Evolutionary conservation across 176 grass and related monocot species (phyloP).

Genomic region (Leersia perrieri): DNA sequence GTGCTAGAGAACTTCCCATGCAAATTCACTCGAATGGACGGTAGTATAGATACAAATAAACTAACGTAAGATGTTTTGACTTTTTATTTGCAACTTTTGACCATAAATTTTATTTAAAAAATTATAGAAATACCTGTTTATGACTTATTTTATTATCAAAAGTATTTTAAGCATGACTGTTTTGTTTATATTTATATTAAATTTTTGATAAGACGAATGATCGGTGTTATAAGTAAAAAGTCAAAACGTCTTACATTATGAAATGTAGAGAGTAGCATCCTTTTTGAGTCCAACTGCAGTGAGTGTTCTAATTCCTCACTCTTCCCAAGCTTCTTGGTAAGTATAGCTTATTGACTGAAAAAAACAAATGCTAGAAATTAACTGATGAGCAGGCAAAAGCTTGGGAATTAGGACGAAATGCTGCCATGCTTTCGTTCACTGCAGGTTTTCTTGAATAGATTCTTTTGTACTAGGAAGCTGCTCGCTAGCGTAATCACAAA

Average conservation of each 20-base stretch:
- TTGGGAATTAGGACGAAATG: background rate
- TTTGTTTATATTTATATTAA: no score
- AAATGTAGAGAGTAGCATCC: no score
- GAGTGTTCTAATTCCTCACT: background rate
- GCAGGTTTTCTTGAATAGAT: background rate
- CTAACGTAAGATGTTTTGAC: no score
- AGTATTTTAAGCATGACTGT: no score
- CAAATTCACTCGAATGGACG: background rate
- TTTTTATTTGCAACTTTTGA: no score
- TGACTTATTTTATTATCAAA: no score
- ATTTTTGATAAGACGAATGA: no score
- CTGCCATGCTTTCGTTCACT: background rate
- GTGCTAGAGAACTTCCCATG: background rate
- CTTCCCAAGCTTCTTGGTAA: background rate
- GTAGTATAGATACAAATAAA: background rate
- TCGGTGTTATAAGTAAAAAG: no score
- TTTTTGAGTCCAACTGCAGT: background rate
- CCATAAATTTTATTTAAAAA: no score
- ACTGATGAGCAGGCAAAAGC: background rate
- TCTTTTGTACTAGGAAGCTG: background rate
- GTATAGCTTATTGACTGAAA: background rate
- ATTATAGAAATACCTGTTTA: no score
- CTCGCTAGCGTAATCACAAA: background rate
- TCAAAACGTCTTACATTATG: no score
- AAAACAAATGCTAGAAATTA: no score